Percentiles rank a stretch among this genome's conserved stretches.
phyloP scores from a whole-genome alignment of 768 basidiomycete genomes.

The Lepiota brunneoincarnata region DNA sequence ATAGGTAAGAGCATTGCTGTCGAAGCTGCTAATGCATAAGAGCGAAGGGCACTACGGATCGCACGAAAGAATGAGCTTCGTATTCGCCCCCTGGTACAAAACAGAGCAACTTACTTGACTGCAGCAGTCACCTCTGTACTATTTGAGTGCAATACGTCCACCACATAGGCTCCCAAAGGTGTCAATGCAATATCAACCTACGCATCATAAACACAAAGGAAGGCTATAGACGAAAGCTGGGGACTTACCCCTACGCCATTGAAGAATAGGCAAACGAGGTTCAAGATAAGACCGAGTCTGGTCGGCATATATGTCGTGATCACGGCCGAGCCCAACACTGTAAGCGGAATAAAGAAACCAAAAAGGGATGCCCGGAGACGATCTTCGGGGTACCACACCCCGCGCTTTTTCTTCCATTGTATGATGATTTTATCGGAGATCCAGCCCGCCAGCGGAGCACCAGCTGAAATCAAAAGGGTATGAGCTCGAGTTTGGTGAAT shows the following conservation, averaged over 20 bases:
- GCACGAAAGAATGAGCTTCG: background rate
- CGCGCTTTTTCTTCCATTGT: conserved; percentile 42
- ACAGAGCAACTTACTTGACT: conserved; percentile 34
- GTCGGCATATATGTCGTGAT: conserved; percentile 50
- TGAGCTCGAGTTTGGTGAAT: background rate
- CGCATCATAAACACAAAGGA: no score
- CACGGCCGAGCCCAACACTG: conserved; percentile 47
- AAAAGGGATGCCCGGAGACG: conserved; percentile 52
- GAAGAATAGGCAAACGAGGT: conserved; percentile 54
- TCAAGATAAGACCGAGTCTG: conserved; percentile 44
- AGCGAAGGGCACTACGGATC: conserved; percentile 8
- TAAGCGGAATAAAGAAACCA: conserved; percentile 53
- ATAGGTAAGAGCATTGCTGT: conserved; percentile 8
- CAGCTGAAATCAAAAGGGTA: conserved; percentile 34
- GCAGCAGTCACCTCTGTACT: conserved; percentile 68
- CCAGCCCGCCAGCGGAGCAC: conserved; percentile 56
- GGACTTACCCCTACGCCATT: conserved; percentile 62
- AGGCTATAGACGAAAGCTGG: no score
- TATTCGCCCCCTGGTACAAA: no score
- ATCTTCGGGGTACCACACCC: conserved; percentile 68
- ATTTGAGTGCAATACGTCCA: conserved; percentile 57
- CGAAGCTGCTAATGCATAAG: background rate
- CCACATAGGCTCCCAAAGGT: conserved; percentile 52
- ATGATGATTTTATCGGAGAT: conserved; percentile 56
- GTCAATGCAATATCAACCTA: conserved; percentile 52